Conservation (phyloP, 306 rosid genomes). For the Bauhinia variegata region DNA sequence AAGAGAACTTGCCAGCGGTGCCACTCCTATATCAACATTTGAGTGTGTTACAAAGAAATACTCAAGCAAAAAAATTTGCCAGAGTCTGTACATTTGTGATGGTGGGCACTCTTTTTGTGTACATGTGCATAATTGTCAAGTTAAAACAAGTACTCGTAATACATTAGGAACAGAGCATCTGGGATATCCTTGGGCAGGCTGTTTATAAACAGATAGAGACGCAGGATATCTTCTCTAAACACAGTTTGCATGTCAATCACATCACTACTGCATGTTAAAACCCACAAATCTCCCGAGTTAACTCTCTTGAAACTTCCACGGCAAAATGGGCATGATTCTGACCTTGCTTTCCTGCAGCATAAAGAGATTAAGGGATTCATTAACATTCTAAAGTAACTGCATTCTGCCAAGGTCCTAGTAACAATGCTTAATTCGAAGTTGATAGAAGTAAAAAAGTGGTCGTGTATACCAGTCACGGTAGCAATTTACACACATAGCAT, state of each 20-base stretch:
- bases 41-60: conserved; percentile 21
- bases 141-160: conserved; percentile 66
- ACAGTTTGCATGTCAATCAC: conserved; percentile 62
- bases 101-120: conserved; percentile 28
- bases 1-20: too few relatives aligned
- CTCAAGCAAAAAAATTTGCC: conserved; percentile 21
- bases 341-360: conserved; percentile 62
- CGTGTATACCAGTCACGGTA: conserved; percentile 64
- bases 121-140: conserved; percentile 33
- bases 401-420: not conserved
- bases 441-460: not conserved
- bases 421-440: not conserved
- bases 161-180: conserved; percentile 61
- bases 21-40: not conserved
- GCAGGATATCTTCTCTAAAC: conserved; percentile 56
- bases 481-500: conserved; percentile 83
- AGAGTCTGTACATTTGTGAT: conserved; percentile 35
- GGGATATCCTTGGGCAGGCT: conserved; percentile 68
- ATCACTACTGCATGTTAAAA: conserved; percentile 57
- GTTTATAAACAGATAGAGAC: conserved; percentile 64
- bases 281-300: conserved; percentile 74
- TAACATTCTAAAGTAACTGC: conserved; percentile 18
- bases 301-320: conserved; percentile 74
- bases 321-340: conserved; percentile 88
- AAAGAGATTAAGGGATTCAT: conserved; percentile 13